Evolutionary conservation across 2,329 filamentous ascomycete species (phyloP).

Genomic region (Tolypocladium tropicale): DNA sequence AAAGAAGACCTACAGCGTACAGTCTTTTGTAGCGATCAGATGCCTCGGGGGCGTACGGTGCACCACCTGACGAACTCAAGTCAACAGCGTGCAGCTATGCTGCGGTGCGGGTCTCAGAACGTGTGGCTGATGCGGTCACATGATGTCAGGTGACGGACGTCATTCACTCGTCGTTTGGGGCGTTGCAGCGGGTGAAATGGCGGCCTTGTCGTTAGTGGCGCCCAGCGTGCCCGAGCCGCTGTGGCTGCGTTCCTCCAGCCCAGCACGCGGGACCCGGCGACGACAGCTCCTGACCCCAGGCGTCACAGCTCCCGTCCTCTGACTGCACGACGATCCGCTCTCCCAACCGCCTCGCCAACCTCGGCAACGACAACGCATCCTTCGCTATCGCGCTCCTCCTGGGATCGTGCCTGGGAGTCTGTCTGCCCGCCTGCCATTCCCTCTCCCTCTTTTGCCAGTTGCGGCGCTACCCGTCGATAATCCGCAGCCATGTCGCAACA

Average conservation of each 20-base stretch:
- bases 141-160: conserved; percentile 13
- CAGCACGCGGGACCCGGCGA: neutral
- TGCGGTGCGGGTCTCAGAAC: neutral
- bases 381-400: neutral
- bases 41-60: neutral
- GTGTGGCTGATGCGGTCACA: conserved; percentile 21
- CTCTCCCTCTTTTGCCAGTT: conserved; percentile 14
- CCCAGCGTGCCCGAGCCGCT: neutral
- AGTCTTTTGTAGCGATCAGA: neutral
- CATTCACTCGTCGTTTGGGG: neutral
- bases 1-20: neutral
- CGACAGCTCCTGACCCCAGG: conserved; percentile 6
- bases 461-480: conserved; percentile 4
- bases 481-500: conserved; percentile 77
- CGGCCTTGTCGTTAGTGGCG: neutral
- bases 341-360: conserved; percentile 5
- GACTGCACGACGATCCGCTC: conserved; percentile 6
- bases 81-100: neutral
- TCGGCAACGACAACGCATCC: conserved; percentile 2
- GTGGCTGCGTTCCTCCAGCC: neutral
- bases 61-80: neutral
- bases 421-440: neutral
- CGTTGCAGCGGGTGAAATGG: neutral
- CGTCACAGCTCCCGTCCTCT: conserved; percentile 18
- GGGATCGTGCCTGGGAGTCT: neutral